These are phyloP conservation scores for Hyaloscypha bicolor DNA, from an alignment of 495 filamentous ascomycete genomes.

Conservation along the genomic window DNA sequence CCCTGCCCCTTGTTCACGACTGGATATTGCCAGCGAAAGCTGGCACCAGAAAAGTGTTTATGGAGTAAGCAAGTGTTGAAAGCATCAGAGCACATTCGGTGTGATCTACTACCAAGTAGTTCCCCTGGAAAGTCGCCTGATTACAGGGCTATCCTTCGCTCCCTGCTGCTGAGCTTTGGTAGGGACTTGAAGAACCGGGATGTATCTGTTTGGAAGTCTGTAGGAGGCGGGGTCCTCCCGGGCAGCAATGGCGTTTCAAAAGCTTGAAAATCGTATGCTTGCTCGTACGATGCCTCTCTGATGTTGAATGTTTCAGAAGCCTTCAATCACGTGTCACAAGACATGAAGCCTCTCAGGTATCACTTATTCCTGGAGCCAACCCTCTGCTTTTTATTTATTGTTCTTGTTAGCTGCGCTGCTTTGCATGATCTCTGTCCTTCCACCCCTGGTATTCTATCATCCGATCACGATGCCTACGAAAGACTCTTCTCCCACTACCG, in stretches of 20 bases:
- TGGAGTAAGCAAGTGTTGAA: neutral
- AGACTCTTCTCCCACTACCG: neutral
- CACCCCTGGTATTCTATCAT: neutral
- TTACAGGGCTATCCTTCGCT: neutral
- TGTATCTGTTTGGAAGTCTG: constrained; percentile 8
- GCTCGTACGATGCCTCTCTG: neutral
- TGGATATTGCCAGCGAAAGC: neutral
- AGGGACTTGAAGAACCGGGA: neutral
- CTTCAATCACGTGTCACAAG: neutral
- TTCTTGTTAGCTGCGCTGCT: neutral
- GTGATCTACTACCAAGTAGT: neutral
- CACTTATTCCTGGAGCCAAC: neutral
- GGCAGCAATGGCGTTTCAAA: constrained; percentile 9
- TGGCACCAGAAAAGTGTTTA: neutral
- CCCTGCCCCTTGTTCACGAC: neutral
- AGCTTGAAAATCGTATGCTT: constrained; percentile 7
- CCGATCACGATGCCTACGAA: neutral
- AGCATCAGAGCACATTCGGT: neutral
- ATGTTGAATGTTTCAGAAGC: neutral
- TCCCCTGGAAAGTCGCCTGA: constrained; percentile 1
- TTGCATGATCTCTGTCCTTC: neutral
- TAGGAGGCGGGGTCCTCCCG: neutral
- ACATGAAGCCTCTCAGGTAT: neutral
- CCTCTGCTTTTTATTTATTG: neutral
- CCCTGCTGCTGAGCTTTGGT: neutral